Conservation (phyloP, 495 filamentous ascomycete species). For the Immersiella caudata region DNA sequence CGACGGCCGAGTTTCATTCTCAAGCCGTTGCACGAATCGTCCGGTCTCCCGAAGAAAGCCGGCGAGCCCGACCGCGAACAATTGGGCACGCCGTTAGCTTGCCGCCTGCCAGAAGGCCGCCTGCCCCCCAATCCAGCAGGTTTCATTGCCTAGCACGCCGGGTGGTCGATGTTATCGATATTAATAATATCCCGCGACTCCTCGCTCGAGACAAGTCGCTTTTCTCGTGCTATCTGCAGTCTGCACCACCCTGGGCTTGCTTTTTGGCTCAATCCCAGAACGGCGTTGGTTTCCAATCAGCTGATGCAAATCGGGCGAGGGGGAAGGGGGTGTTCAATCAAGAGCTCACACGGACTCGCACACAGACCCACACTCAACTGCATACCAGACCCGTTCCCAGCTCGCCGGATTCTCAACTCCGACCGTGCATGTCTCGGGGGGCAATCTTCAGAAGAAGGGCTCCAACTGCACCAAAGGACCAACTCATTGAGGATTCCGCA, state of each 20-base stretch:
- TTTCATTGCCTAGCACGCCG: conserved; percentile 4
- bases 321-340: conserved; percentile 16
- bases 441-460: neutral
- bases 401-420: conserved; percentile 16
- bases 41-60: neutral
- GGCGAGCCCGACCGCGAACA: neutral
- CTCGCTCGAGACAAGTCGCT: neutral
- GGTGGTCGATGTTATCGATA: conserved; percentile 19
- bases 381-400: conserved; percentile 7
- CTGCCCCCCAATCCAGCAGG: conserved; percentile 4
- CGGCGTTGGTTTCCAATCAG: conserved; percentile 28
- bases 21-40: conserved; percentile 10
- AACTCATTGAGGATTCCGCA: conserved; percentile 16
- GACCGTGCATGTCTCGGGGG: conserved; percentile 18
- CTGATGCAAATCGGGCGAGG: conserved; percentile 23
- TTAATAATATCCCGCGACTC: conserved; percentile 27
- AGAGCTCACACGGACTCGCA: conserved; percentile 13
- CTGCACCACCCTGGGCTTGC: conserved; percentile 23
- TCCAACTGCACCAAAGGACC: neutral
- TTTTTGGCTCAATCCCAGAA: conserved; percentile 33
- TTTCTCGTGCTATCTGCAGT: conserved; percentile 14
- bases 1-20: conserved; percentile 10
- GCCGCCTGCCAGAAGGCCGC: neutral
- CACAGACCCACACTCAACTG: conserved; percentile 14
- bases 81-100: conserved; percentile 4